Conservation (phyloP, 2,329 filamentous ascomycete species). For the Hysterium pulicare region DNA sequence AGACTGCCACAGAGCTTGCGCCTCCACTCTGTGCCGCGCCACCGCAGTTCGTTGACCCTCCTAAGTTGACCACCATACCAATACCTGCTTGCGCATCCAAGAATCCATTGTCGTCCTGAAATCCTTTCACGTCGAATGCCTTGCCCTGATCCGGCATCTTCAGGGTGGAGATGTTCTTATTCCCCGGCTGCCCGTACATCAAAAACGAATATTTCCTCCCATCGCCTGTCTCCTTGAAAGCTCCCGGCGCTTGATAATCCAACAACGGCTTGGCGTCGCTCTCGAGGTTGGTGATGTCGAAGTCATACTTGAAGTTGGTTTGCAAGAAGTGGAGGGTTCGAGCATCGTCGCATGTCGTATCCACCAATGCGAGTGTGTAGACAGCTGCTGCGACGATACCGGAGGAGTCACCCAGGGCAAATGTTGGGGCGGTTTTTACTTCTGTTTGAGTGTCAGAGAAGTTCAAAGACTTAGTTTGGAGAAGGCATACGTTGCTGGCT, state of each 20-base stretch:
- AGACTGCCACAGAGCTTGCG: neutral
- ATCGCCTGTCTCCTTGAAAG: conserved; percentile 28
- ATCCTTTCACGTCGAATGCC: conserved; percentile 25
- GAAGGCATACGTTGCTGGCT: neutral
- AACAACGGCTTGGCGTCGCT: conserved; percentile 14
- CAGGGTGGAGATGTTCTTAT: conserved; percentile 17
- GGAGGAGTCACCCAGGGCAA: conserved; percentile 32
- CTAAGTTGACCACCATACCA: conserved; percentile 32
- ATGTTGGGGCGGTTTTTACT: conserved; percentile 20
- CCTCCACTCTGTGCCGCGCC: neutral
- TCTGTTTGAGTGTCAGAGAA: neutral
- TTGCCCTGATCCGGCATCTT: conserved; percentile 24
- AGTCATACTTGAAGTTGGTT: conserved; percentile 29
- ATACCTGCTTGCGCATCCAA: conserved; percentile 26
- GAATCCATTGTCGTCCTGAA: conserved; percentile 29
- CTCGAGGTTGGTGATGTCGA: conserved; percentile 24
- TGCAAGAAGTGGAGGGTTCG: conserved; percentile 30
- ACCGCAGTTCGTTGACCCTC: conserved; percentile 12
- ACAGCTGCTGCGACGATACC: conserved; percentile 23
- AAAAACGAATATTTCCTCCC: conserved; percentile 31
- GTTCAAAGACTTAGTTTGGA: neutral
- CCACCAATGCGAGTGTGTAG: conserved; percentile 31
- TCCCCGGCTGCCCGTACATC: conserved; percentile 27
- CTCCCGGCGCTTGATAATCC: conserved; percentile 29
- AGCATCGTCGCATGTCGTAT: conserved; percentile 27